A percentile compares a stretch with the other conserved stretches of the same genome.
Evolutionary conservation across 257 asterid species (phyloP).

Genomic region (Solanum rostratum): DNA sequence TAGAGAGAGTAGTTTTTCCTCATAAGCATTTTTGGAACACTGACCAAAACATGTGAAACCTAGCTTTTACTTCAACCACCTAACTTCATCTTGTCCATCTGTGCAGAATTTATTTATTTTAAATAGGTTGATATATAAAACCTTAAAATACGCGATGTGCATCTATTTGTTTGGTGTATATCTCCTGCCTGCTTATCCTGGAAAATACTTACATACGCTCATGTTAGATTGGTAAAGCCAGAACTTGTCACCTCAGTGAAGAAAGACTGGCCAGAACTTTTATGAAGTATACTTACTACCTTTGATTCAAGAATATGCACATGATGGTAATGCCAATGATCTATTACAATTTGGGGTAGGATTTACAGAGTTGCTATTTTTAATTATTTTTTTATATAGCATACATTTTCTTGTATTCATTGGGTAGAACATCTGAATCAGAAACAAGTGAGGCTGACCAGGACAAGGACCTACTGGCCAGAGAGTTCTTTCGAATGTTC

Average conservation of each 20-base stretch:
- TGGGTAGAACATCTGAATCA: constrained; percentile 50
- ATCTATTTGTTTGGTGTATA: too few species aligned
- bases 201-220: too few species aligned
- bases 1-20: too few species aligned
- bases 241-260: not conserved
- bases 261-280: not conserved
- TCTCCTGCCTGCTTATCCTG: not conserved
- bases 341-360: not conserved
- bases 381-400: constrained; percentile 35
- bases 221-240: not conserved
- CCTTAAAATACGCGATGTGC: too few species aligned
- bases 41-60: not conserved
- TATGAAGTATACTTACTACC: too few species aligned
- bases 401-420: constrained; percentile 65
- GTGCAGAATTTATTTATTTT: too few species aligned
- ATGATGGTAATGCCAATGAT: not conserved
- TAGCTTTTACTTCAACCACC: not conserved
- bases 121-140: too few species aligned
- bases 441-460: constrained; percentile 38
- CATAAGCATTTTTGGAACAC: not conserved
- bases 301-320: too few species aligned
- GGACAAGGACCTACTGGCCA: constrained; percentile 22
- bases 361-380: not conserved
- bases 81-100: not conserved
- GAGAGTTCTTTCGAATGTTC: constrained; percentile 25